Evolutionary conservation across 1,139 yeast genomes (phyloP), one percentile per base, ranked within the genome.

Genomic region (Lizanozyma gosingica): DNA sequence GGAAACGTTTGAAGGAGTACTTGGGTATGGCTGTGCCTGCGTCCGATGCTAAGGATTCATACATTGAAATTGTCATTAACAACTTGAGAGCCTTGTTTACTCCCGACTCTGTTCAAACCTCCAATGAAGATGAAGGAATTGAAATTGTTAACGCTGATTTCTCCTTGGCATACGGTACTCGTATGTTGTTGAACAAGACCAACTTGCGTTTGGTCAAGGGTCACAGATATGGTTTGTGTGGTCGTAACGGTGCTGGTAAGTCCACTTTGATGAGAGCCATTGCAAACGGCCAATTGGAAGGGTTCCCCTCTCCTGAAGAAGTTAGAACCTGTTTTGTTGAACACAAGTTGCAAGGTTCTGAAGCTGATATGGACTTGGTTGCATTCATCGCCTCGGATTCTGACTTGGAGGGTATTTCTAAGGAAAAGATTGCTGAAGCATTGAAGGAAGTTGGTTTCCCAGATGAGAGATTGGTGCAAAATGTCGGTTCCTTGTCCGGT

Each of bases 231-330:
- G 98, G 98, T 69, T 76, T 92, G 48, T 88, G 97, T 72, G 98
- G 98, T 56, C 79, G 97, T 66, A 92, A 92, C 62, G 98, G 98
- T 76, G 97, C 97, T 44, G 98, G 98, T 70, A 92, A 92, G 64
- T 87, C 97, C 15, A 92, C 98, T 15, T 72, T 92, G 56, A 90
- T 92, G 97, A 78, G 98, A 64, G 85, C 98, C 34, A 92, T 92
- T 55, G 87, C 96, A 42, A 87, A 87, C 58, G 98, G 97, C 44
- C 96, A 92, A 68, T 76, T 92, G 49, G 98, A 92, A 66, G 98
- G 98, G 4, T 92, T 92, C 79, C 98, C 98, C 35, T 82, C 87
- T 50, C 82, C 88, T 53, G 80, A 85, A 43, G 83, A 84, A 56
- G 71, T 92, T 51, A 82, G 83, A 61, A 92, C 97, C 33, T 90